Conservation (phyloP, 2,329 filamentous ascomycete genomes). For the Xenoacremonium recifei region DNA sequence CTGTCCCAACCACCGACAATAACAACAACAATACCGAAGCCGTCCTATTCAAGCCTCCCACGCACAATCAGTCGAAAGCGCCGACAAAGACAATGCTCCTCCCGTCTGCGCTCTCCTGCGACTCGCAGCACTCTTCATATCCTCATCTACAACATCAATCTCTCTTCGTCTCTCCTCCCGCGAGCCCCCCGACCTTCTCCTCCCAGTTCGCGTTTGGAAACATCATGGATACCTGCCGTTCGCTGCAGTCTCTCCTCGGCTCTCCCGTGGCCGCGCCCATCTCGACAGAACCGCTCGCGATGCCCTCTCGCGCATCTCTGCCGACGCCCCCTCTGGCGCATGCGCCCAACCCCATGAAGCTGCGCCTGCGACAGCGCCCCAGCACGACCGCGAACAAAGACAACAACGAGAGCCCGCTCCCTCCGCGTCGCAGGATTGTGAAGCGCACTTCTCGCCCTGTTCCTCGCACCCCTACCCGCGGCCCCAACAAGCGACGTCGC, state of each 20-base stretch:
- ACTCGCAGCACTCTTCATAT: constrained; percentile 45
- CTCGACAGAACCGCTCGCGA: constrained; percentile 35
- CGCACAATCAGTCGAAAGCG: constrained; percentile 1
- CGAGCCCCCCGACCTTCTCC: constrained; percentile 50
- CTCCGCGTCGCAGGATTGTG: constrained; percentile 46
- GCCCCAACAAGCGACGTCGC: constrained; percentile 54
- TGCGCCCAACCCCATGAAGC: constrained; percentile 50
- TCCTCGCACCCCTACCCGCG: constrained; percentile 34
- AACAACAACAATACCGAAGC: constrained; percentile 2
- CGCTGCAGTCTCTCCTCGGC: constrained; percentile 58
- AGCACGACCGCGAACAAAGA: constrained; percentile 13
- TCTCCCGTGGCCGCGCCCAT: constrained; percentile 33
- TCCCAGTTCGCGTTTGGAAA: constrained; percentile 49
- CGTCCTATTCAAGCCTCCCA: constrained; percentile 1
- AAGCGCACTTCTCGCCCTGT: constrained; percentile 42
- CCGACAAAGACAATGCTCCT: constrained; percentile 50
- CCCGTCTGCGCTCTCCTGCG: constrained; percentile 58
- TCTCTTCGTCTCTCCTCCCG: constrained; percentile 58
- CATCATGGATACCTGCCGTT: constrained; percentile 59
- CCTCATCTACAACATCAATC: constrained; percentile 43
- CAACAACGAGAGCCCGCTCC: constrained; percentile 30
- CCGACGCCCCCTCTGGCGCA: constrained; percentile 57
- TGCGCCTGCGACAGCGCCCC: constrained; percentile 52
- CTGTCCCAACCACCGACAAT: constrained; percentile 16
- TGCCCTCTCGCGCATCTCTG: constrained; percentile 35